Base-by-base conservation (phyloP, 495 filamentous ascomycete species). In the Aspergillus egyptiacus region DNA sequence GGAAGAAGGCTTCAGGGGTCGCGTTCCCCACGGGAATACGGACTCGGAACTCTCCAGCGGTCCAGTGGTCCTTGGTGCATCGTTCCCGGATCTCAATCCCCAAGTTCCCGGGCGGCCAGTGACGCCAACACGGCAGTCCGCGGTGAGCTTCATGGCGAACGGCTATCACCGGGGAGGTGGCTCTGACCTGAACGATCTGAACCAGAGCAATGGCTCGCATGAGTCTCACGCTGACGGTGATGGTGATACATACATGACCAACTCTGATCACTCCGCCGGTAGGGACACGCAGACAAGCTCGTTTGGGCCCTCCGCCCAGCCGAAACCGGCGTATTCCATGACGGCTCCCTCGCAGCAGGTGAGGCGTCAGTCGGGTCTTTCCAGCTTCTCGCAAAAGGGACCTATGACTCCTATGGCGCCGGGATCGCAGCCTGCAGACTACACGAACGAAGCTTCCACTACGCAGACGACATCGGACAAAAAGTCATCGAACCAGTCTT, bases 391-490 rank as follows among this genome's bases (percentile, higher is more conserved):
- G 4, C 90, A 96, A 64, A 73, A 76, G 32, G 86, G 84, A 6
- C 81, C 77, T 0, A 73, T 89, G 40, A 90, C 87, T 3, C 78
- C 85, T 18, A 76, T 96, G 62, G 82, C 85, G 8, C 79, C 80
- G 7, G 86, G 85, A 11, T 84, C 89, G 25, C 83, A 89, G 41
- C 80, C 86, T 3, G 80, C 75, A 3, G 85, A 87, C 35, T 81
- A 91, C 51, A 66, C 78, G 22, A 96, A 95, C 56, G 85, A 90
- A 56, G 90, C 89, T 3, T 95, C 90, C 6, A 93, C 88, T 0
- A 83, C 80, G 14, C 77, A 76, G 46, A 89, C 87, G n/a, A 86
- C 85, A 32, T 88, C 85, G 4, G 80, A 85, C 30, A 82, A 87
- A 55, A 89, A 87, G 56, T 85, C 82, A 6, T 72, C 72, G 0